Evolutionary conservation across 2,329 filamentous ascomycete genomes (phyloP).

Genomic region (Alternaria sp.): DNA sequence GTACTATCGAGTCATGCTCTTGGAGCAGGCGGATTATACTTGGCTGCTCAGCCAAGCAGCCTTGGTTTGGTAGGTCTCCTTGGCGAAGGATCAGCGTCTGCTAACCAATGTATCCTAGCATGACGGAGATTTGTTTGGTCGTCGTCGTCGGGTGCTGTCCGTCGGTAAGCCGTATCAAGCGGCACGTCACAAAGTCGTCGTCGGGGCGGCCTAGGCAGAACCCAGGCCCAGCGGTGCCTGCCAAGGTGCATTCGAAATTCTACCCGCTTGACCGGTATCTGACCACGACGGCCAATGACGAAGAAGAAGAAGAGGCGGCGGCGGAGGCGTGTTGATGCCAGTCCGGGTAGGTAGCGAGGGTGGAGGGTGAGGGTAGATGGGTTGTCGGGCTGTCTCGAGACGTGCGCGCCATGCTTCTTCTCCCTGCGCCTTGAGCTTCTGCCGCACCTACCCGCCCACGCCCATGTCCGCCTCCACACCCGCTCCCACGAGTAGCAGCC

Average conservation of each 20-base stretch:
- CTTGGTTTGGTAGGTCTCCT: not conserved
- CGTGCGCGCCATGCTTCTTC: conserved; percentile 22
- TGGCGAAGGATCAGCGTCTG: not conserved
- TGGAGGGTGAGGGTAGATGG: not conserved
- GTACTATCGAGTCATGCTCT: conserved; percentile 1
- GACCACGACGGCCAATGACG: not conserved
- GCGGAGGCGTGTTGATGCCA: not conserved
- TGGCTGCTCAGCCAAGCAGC: conserved; percentile 5
- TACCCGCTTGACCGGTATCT: not conserved
- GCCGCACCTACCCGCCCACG: conserved; percentile 16
- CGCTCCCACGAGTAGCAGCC: conserved; percentile 19
- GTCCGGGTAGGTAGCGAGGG: not conserved
- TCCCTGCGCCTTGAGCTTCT: conserved; percentile 17
- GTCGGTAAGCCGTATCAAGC: not conserved
- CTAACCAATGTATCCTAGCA: not conserved
- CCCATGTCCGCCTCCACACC: conserved; percentile 19
- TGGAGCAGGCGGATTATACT: not conserved
- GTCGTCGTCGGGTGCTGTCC: conserved; percentile 6
- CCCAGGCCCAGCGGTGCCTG: not conserved
- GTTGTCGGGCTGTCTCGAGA: not conserved
- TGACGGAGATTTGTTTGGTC: conserved; percentile 2
- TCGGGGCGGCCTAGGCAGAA: not conserved
- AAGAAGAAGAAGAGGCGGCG: not conserved
- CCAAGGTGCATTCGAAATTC: not conserved
- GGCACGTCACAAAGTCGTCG: not conserved